These are phyloP conservation scores for Colletotrichum noveboracense DNA, from an alignment of 2,329 filamentous ascomycete genomes.

Conservation along the genomic window DNA sequence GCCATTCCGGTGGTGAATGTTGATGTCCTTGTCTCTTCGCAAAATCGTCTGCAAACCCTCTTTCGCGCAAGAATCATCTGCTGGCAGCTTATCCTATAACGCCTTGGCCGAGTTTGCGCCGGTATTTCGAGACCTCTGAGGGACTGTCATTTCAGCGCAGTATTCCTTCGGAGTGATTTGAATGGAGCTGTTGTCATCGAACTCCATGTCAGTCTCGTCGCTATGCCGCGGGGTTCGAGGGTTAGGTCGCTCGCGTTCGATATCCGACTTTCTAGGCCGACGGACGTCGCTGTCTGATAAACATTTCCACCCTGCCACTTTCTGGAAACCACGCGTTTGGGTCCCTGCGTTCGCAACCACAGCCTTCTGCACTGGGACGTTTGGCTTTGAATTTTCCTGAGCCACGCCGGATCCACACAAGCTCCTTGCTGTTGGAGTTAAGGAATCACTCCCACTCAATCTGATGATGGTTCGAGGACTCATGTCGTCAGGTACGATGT, in stretches of 20 bases:
- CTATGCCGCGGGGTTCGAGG: not conserved
- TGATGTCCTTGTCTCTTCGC: not conserved
- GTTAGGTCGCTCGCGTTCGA: not conserved
- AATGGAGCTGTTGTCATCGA: not conserved
- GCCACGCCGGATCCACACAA: not conserved
- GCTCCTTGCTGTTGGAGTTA: not conserved
- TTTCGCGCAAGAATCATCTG: not conserved
- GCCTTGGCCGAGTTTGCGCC: not conserved
- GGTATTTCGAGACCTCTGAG: not conserved
- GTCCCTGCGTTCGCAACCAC: not conserved
- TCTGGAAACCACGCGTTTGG: not conserved
- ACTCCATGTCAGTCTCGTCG: not conserved
- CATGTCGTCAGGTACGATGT: not conserved
- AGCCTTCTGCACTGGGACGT: not conserved
- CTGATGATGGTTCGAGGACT: not conserved
- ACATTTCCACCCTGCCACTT: not conserved
- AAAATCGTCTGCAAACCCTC: not conserved
- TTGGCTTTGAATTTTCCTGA: not conserved
- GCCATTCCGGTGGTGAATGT: not conserved
- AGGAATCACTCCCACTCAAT: not conserved
- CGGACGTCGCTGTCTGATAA: not conserved
- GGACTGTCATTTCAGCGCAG: not conserved
- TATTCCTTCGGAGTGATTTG: constrained; percentile 11
- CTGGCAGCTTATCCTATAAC: not conserved
- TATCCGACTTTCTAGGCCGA: not conserved